Evolutionary conservation across 2,329 filamentous ascomycete genomes (phyloP).

Genomic region (Exophiala lecanii-corni): DNA sequence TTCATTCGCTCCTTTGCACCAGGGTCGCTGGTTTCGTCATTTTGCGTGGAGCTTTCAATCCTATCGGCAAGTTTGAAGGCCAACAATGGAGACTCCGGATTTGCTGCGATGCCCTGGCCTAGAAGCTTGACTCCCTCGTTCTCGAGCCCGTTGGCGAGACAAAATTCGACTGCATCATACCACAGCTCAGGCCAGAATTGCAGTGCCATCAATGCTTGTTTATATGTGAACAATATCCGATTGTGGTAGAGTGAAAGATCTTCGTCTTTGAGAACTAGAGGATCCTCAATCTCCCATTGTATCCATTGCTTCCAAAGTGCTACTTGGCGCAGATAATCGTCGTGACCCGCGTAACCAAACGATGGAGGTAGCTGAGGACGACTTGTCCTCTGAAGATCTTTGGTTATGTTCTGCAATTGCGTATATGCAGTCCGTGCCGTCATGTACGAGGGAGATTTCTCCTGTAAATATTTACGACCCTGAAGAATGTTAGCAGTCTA

Average conservation of each 20-base stretch:
- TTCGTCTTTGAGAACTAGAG: slow-evolving; percentile 77
- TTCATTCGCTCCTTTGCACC: slow-evolving; percentile 60
- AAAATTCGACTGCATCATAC: slow-evolving; percentile 93
- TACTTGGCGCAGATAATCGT: slow-evolving; percentile 78
- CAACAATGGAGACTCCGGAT: slow-evolving; percentile 87
- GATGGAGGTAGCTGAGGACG: slow-evolving; percentile 77
- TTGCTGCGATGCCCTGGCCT: slow-evolving; percentile 75
- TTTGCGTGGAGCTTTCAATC: slow-evolving; percentile 71
- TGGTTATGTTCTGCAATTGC: slow-evolving; percentile 82
- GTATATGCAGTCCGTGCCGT: slow-evolving; percentile 87
- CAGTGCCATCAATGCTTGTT: slow-evolving; percentile 86
- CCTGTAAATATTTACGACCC: slow-evolving; percentile 92
- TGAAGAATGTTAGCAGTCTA: slow-evolving; percentile 34
- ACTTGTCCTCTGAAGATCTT: slow-evolving; percentile 69
- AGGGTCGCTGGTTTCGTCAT: slow-evolving; percentile 68
- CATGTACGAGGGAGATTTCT: slow-evolving; percentile 91
- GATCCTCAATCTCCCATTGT: slow-evolving; percentile 89
- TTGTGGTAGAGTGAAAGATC: slow-evolving; percentile 70
- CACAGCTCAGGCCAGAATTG: slow-evolving; percentile 95
- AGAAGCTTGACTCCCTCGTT: slow-evolving; percentile 74
- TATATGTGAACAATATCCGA: slow-evolving; percentile 84
- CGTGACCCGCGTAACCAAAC: slow-evolving; percentile 78
- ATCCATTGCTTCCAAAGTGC: slow-evolving; percentile 93
- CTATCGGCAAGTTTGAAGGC: slow-evolving; percentile 86
- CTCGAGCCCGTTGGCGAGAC: slow-evolving; percentile 69